A percentile compares a stretch with the other conserved stretches of the same genome.
Conservation (phyloP, 78 protist species). For the Parvularia atlantis region DNA sequence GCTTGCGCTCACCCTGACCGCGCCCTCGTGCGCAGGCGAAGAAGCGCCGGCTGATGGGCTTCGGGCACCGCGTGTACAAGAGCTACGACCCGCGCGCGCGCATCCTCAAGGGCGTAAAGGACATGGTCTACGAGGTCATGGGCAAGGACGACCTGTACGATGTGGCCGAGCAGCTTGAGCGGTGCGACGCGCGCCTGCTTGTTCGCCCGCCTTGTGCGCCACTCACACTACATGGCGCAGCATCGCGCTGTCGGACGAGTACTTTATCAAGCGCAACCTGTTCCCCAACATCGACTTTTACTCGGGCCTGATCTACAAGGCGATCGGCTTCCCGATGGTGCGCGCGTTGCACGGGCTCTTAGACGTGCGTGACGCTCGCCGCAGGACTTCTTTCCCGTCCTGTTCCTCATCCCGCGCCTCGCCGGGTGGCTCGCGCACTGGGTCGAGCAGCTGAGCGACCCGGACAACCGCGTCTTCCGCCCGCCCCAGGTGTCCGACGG, state of each 20-base stretch:
- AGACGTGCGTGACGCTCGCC: too few species aligned
- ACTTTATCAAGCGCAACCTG: constrained; percentile 55
- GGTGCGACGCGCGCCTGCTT: too few species aligned
- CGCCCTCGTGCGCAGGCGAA: constrained; percentile 31
- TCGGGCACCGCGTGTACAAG: constrained; percentile 76
- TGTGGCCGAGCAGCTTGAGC: too few species aligned
- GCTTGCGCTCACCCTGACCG: constrained; percentile 26
- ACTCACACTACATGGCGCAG: too few species aligned
- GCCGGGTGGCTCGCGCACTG: constrained; percentile 48
- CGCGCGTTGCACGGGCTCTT: too few species aligned
- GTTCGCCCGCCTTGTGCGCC: too few species aligned
- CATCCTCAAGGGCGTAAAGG: too few species aligned
- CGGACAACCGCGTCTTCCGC: constrained; percentile 11
- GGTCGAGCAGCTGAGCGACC: constrained; percentile 9
- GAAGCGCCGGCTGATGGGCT: constrained; percentile 56
- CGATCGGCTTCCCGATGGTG: background rate
- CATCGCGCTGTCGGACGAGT: constrained; percentile 49
- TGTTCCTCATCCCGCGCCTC: constrained; percentile 42
- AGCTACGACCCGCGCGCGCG: constrained; percentile 71
- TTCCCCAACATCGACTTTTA: constrained; percentile 73
- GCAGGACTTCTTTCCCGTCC: constrained; percentile 42
- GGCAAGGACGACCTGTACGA: too few species aligned
- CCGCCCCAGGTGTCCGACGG: constrained; percentile 15
- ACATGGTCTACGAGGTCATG: too few species aligned
- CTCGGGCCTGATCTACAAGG: constrained; percentile 34